Evolutionary conservation across 805 yeast species (phyloP), one percentile per base, ranked within the genome.

Genomic region (Brettanomyces nanus): DNA sequence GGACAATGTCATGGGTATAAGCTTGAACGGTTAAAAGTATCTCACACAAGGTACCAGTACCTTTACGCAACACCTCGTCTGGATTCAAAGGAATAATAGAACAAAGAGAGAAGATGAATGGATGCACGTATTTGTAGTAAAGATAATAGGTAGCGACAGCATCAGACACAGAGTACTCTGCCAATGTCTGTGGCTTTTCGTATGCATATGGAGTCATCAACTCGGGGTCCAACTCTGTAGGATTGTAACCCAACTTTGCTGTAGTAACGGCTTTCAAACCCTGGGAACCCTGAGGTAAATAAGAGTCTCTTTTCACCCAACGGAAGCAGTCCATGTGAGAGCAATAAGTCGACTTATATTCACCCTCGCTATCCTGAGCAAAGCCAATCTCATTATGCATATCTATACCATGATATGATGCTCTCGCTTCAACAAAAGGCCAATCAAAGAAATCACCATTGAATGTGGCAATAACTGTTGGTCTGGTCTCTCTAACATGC

Each of bases 381-480:
- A 92, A 92, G 2, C 99, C 99, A 51, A 90, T 90, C 56, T 90
- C 97, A 31, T 82, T 81, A 54, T 75, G 83, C 92, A 92, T 81
- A 55, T 83, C 80, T 46, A 92, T 58, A 13, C 85, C 96, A 57
- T 92, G 94, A 42, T 75, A 75, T 18, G 78, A 64, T 2, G 97
- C 80, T 54, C 99, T 69, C 11, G 84, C 80, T 48, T 89, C 97
- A 3, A 92, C 90, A 56, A 87, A 92, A 1, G 99, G 99, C 97
- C 98, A 92, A 67, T 92, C 99, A 62, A 92, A 92, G 54, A 89
- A 90, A 57, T 92, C 99, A 69, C 99, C 99, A 62, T 92, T 92
- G 52, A 85, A 92, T 0, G 98, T 92, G 1, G 96, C 95, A 39
- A 94, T 92, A n/a, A 92, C 95, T 0, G 97, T 90, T 1, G 99